phyloP scores from a whole-genome alignment of 345 rosid species.

The Garcia nutans region DNA sequence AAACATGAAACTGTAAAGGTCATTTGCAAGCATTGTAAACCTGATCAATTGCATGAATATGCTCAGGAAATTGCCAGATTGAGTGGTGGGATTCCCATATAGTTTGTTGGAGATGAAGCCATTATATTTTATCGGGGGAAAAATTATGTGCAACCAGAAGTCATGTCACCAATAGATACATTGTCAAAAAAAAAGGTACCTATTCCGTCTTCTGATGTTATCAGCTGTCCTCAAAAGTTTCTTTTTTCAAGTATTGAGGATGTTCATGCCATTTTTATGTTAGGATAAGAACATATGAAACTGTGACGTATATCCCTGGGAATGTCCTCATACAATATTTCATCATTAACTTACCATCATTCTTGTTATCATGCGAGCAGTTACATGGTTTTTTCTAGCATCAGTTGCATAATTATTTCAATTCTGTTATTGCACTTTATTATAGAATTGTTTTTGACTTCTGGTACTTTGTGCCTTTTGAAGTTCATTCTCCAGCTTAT shows the following conservation, averaged over 20 bases:
- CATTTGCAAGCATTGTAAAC: constrained; percentile 77
- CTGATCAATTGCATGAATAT: constrained; percentile 62
- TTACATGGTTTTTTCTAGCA: neutral
- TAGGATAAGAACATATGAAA: neutral
- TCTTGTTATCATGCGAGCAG: neutral
- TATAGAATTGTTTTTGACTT: neutral
- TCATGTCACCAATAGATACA: constrained; percentile 89
- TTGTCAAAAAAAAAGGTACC: constrained; percentile 76
- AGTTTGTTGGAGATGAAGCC: constrained; percentile 70
- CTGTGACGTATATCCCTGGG: neutral
- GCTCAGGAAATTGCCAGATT: constrained; percentile 77
- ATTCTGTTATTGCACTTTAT: neutral
- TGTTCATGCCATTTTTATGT: neutral
- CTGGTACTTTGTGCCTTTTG: neutral
- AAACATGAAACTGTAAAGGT: constrained; percentile 94
- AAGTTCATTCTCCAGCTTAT: neutral
- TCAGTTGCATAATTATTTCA: neutral
- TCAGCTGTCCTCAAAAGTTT: neutral
- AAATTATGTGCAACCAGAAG: constrained; percentile 79
- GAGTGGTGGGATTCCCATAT: constrained; percentile 86
- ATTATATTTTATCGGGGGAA: constrained; percentile 80
- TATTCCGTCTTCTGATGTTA: constrained; percentile 6
- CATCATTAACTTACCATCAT: neutral
- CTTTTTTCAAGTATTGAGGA: neutral
- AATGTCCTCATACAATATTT: neutral